Conservation (phyloP, 2,329 filamentous ascomycete species). For the Clonostachys chloroleuca region DNA sequence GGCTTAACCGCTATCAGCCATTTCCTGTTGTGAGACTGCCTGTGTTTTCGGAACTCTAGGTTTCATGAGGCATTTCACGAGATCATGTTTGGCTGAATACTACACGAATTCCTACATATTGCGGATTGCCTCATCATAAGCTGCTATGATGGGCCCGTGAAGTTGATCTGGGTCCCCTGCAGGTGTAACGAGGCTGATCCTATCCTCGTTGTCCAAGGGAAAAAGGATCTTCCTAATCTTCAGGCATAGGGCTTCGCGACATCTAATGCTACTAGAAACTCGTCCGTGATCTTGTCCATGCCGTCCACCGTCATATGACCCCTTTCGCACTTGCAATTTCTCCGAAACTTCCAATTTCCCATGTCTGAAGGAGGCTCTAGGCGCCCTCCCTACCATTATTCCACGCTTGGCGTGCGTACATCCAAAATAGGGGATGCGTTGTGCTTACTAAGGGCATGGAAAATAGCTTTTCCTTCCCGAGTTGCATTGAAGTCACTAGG, state of each 20-base stretch:
- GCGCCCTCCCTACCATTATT: too few relatives aligned
- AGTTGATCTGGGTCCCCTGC: slow-evolving; percentile 5
- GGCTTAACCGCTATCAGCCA: too few relatives aligned
- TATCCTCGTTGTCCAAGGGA: slow-evolving; percentile 1
- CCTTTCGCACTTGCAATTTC: not conserved
- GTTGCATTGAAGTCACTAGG: too few relatives aligned
- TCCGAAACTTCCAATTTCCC: not conserved
- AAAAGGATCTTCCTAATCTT: slow-evolving; percentile 7
- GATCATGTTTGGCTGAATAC: too few relatives aligned
- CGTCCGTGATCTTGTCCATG: not conserved
- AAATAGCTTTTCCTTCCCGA: too few relatives aligned
- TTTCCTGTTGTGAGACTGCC: too few relatives aligned
- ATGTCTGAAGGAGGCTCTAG: not conserved
- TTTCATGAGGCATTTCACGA: too few relatives aligned
- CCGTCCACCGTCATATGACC: slow-evolving; percentile 2
- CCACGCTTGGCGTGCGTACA: too few relatives aligned
- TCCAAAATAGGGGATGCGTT: too few relatives aligned
- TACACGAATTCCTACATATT: not conserved
- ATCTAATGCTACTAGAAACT: slow-evolving; percentile 8
- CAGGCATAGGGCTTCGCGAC: slow-evolving; percentile 8
- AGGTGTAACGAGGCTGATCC: slow-evolving; percentile 5
- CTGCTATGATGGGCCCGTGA: slow-evolving; percentile 1
- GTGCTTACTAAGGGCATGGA: too few relatives aligned
- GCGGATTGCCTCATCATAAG: not conserved
- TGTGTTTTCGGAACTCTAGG: too few relatives aligned